These are phyloP conservation scores for Lipomyces yamadae DNA, from an alignment of 805 yeast species.

Conservation along the genomic window DNA sequence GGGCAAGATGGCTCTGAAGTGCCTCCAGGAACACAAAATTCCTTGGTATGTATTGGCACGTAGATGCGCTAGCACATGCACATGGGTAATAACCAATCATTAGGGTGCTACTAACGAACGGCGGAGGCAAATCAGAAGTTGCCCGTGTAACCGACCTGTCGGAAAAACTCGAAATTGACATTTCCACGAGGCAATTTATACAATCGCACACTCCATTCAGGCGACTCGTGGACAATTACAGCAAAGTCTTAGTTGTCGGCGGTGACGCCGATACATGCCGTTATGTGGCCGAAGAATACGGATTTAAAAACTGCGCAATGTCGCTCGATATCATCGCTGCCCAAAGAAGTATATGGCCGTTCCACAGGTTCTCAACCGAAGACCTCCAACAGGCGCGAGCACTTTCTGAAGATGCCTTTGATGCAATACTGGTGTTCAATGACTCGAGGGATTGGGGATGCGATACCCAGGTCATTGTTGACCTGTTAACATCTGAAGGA, in stretches of 20 bases:
- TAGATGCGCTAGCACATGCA: conserved; percentile 62
- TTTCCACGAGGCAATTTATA: conserved; percentile 69
- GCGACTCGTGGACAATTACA: conserved; percentile 56
- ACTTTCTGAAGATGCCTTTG: conserved; percentile 52
- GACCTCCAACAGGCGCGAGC: conserved; percentile 55
- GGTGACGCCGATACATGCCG: conserved; percentile 74
- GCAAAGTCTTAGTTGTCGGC: conserved; percentile 81
- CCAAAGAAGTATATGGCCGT: conserved; percentile 68
- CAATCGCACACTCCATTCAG: conserved; percentile 89
- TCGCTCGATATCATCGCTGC: conserved; percentile 70
- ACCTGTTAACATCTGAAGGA: conserved; percentile 63
- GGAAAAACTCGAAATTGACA: conserved; percentile 50
- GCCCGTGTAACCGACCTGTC: conserved; percentile 62
- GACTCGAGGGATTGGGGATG: conserved; percentile 90
- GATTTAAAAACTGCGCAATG: conserved; percentile 73
- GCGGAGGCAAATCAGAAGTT: conserved; percentile 78
- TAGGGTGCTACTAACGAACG: conserved; percentile 80
- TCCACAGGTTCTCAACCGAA: conserved; percentile 57
- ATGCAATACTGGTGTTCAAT: conserved; percentile 80
- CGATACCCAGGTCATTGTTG: conserved; percentile 78
- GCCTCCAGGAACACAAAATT: conserved; percentile 57
- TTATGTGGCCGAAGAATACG: conserved; percentile 69
- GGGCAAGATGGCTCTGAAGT: conserved; percentile 64
- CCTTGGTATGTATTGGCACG: conserved; percentile 54
- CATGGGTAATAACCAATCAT: conserved; percentile 57